phyloP scores from a whole-genome alignment of 352 stramenopile species.

The Plasmopara halstedii region DNA sequence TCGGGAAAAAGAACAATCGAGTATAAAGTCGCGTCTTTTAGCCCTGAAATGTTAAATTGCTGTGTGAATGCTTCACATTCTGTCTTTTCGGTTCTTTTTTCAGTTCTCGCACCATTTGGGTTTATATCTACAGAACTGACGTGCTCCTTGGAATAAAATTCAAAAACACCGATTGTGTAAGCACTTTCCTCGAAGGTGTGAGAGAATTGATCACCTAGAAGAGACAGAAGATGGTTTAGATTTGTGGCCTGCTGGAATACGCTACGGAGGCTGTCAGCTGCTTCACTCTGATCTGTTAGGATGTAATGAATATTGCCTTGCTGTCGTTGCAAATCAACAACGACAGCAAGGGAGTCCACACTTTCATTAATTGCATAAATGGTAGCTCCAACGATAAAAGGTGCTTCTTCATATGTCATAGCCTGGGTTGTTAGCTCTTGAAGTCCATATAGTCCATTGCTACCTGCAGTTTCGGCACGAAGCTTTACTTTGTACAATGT shows the following conservation, averaged over 20 bases:
- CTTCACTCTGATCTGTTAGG: slow-evolving; percentile 3
- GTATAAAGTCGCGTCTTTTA: slow-evolving; percentile 45
- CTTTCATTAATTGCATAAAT: slow-evolving; percentile 35
- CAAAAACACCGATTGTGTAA: slow-evolving; percentile 11
- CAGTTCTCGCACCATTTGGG: neutral
- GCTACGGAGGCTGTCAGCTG: slow-evolving; percentile 11
- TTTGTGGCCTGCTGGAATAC: slow-evolving; percentile 27
- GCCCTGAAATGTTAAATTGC: slow-evolving; percentile 30
- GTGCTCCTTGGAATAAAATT: slow-evolving; percentile 9
- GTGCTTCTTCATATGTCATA: slow-evolving; percentile 42
- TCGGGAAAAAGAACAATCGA: slow-evolving; percentile 53
- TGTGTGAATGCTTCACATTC: slow-evolving; percentile 11
- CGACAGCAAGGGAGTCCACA: slow-evolving; percentile 36
- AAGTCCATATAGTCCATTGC: slow-evolving; percentile 42
- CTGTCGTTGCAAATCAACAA: slow-evolving; percentile 28
- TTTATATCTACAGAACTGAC: neutral
- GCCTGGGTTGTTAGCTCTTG: slow-evolving; percentile 14
- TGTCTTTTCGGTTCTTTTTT: neutral
- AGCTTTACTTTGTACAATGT: slow-evolving; percentile 41
- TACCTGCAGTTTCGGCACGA: slow-evolving; percentile 39
- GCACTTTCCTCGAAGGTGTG: slow-evolving; percentile 1
- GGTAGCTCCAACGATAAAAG: slow-evolving; percentile 28
- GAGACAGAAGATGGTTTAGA: slow-evolving; percentile 18
- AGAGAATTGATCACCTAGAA: slow-evolving; percentile 17
- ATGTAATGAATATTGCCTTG: slow-evolving; percentile 54